These are phyloP conservation scores for Castanopsis chinensis DNA, from an alignment of 306 rosid genomes.

Conservation along the genomic window DNA sequence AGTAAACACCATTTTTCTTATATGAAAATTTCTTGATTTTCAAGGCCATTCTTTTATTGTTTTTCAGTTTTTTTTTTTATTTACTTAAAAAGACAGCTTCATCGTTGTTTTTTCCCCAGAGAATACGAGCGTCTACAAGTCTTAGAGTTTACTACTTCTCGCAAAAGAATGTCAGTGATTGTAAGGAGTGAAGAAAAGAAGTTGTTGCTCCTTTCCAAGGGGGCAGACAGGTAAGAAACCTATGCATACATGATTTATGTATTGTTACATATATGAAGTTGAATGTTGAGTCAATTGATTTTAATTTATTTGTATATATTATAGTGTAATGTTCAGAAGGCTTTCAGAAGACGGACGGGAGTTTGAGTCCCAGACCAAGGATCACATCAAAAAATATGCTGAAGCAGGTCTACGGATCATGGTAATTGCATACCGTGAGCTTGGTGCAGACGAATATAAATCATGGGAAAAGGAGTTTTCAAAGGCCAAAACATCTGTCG, in stretches of 20 bases:
- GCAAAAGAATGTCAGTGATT: slow-evolving; percentile 37
- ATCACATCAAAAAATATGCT: slow-evolving; percentile 27
- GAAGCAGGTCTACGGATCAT: slow-evolving; percentile 33
- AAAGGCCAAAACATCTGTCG: slow-evolving; percentile 22
- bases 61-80: neutral
- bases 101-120: slow-evolving; percentile 15
- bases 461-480: slow-evolving; percentile 22
- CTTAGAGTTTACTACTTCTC: slow-evolving; percentile 23
- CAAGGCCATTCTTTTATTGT: neutral
- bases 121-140: slow-evolving; percentile 26
- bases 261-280: too few species aligned
- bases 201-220: slow-evolving; percentile 33
- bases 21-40: neutral
- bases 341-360: slow-evolving; percentile 14
- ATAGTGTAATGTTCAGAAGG: slow-evolving; percentile 29
- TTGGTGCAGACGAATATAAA: slow-evolving; percentile 24
- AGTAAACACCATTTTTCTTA: neutral
- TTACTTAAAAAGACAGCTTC: neutral
- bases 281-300: neutral
- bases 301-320: neutral
- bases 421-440: slow-evolving; percentile 31
- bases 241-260: neutral
- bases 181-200: slow-evolving; percentile 22
- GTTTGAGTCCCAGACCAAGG: too few species aligned
- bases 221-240: slow-evolving; percentile 34